Evolutionary conservation across 257 asterid genomes (phyloP).

Genomic region (Ocimum tenuiflorum): DNA sequence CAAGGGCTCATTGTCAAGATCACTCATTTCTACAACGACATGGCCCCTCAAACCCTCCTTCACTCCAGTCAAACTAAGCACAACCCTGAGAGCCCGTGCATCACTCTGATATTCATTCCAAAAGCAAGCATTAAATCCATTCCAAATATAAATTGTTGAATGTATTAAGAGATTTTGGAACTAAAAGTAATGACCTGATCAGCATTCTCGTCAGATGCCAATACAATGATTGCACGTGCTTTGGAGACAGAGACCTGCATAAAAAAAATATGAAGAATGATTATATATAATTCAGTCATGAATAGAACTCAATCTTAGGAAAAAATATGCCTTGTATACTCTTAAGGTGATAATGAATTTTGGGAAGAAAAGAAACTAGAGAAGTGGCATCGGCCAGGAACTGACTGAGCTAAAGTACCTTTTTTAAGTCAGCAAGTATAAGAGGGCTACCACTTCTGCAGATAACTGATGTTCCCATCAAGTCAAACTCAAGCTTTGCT

Average conservation of each 20-base stretch:
- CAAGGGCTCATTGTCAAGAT: conserved; percentile 95
- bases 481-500: conserved; percentile 81
- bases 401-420: conserved; percentile 35
- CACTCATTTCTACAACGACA: conserved; percentile 97
- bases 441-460: conserved; percentile 98
- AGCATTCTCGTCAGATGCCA: conserved; percentile 98
- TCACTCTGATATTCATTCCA: conserved; percentile 56
- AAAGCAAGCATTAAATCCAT: conserved; percentile 18
- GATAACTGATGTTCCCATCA: conserved; percentile 93
- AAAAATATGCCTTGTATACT: background rate
- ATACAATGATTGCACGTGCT: conserved; percentile 89
- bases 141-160: background rate
- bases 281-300: conserved; percentile 3
- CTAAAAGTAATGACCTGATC: conserved; percentile 59
- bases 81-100: conserved; percentile 97
- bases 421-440: conserved; percentile 91
- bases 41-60: conserved; percentile 90
- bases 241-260: conserved; percentile 90
- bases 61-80: conserved; percentile 90
- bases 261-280: conserved; percentile 14
- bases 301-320: background rate
- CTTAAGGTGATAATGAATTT: background rate
- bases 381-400: conserved; percentile 4
- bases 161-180: conserved; percentile 11
- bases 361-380: conserved; percentile 5